These are phyloP conservation scores for Candida insectorum DNA, from an alignment of 805 yeast species.

Conservation along the genomic window DNA sequence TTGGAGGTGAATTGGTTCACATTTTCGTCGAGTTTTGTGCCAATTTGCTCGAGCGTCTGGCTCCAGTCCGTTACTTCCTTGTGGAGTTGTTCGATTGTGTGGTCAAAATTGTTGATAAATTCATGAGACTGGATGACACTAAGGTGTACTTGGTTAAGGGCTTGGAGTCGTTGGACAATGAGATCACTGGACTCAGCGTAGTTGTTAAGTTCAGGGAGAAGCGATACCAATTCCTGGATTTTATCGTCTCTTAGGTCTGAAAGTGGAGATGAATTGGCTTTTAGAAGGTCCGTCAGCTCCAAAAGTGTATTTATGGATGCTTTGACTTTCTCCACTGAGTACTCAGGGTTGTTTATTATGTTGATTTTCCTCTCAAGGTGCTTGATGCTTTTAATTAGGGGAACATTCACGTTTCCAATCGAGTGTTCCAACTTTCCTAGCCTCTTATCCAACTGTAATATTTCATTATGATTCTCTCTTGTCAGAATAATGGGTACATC, in stretches of 20 bases:
- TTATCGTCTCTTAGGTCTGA: constrained; percentile 10
- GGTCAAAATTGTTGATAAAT: constrained; percentile 24
- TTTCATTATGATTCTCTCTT: too few species aligned
- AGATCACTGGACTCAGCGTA: constrained; percentile 21
- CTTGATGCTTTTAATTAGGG: constrained; percentile 19
- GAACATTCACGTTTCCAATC: constrained; percentile 2
- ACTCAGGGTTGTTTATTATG: constrained; percentile 34
- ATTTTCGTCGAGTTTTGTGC: constrained; percentile 20
- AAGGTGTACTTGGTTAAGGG: constrained; percentile 30
- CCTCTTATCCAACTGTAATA: constrained; percentile 7
- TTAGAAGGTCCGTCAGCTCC: constrained; percentile 23
- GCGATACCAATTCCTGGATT: constrained; percentile 23
- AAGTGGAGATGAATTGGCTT: constrained; percentile 3
- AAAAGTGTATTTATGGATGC: constrained; percentile 20
- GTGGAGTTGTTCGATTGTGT: constrained; percentile 19
- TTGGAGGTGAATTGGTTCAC: constrained; percentile 21
- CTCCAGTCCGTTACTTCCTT: constrained; percentile 31
- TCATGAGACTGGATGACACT: constrained; percentile 27
- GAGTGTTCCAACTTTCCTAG: constrained; percentile 6
- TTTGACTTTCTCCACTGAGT: constrained; percentile 21
- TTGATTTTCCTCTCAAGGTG: constrained; percentile 31
- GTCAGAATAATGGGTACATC: not conserved
- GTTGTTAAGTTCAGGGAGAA: constrained; percentile 23
- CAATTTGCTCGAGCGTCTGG: constrained; percentile 18
- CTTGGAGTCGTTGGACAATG: constrained; percentile 25